Evolutionary conservation across 2,329 filamentous ascomycete species (phyloP), one percentile per base, ranked within the genome.

Genomic region (Sporothrix inflata): DNA sequence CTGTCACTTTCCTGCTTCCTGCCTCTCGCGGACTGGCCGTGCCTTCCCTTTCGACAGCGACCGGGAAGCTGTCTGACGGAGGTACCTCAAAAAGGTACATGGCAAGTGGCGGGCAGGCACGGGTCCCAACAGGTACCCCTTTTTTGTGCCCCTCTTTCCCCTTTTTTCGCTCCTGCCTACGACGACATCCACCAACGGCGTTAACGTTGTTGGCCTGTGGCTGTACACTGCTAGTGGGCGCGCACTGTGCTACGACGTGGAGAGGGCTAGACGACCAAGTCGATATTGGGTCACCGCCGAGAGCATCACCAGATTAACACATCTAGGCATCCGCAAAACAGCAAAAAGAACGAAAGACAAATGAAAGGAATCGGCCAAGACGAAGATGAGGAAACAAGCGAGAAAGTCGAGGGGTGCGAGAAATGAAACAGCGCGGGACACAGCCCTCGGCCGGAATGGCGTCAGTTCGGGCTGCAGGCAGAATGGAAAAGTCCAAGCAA

Each of bases 391-490:
- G 60, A 45, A 65, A 45, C 60, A 65, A 65, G 60, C 4, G 40
- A 19, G 12, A 30, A 16, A 19, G 42, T 24, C 38, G 38, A 16
- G 53, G 9, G n/a, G 12, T 27, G 12, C 21, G 45, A 27, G 11
- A 67, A 69, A 72, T 72, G 71, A 72, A 69, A 72, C 71, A 38
- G 19, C 42, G 14, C 24, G 19, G 65, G 45, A 60, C 55, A 53
- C 71, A 72, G 65, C 71, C 65, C 16, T 38, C 24, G 24, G 57
- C 57, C 66, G 66, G 71, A 69, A 72, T 72, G 66, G 66, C 42
- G 66, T 68, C 57, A 66, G 57, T 69, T 57, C 30, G n/a, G 60
- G 60, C 55, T 47, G 65, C 38, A 60, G 68, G 68, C 68, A 70
- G 68, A 69, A 69, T 42, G 16, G 30, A 30, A 69, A 71, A 34